These are phyloP conservation scores for Myochromella boudieri DNA, from an alignment of 768 basidiomycete genomes.

Conservation along the genomic window DNA sequence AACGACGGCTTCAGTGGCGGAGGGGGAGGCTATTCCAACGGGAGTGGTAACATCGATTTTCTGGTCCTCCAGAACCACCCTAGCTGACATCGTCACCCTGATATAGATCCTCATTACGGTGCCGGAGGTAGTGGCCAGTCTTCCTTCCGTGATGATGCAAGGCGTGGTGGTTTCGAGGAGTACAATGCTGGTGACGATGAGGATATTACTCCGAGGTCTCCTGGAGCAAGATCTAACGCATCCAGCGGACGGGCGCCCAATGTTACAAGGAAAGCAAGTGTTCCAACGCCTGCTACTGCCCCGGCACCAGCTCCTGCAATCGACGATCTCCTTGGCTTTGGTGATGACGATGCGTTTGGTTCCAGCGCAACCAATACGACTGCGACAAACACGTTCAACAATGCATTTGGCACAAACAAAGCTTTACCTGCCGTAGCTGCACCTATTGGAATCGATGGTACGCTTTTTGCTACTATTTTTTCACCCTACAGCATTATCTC, in stretches of 20 bases:
- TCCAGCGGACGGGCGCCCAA: constrained; percentile 25
- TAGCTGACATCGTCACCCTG: not conserved
- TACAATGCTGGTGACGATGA: constrained; percentile 98
- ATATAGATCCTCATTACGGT: constrained; percentile 23
- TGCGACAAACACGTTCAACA: constrained; percentile 18
- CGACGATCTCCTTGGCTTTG: constrained; percentile 77
- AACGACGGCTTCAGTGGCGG: constrained; percentile 31
- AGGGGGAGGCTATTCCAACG: constrained; percentile 25
- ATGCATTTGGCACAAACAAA: constrained; percentile 41
- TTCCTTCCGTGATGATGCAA: constrained; percentile 55
- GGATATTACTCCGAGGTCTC: constrained; percentile 33
- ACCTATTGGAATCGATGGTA: constrained; percentile 41
- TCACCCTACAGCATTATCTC: not conserved
- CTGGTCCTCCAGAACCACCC: not conserved
- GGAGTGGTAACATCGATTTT: constrained; percentile 7
- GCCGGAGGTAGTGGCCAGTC: constrained; percentile 38
- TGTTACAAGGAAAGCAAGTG: constrained; percentile 37
- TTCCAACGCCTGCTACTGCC: constrained; percentile 36
- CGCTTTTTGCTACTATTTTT: constrained; percentile 18
- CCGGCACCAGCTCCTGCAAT: constrained; percentile 37
- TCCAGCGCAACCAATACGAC: constrained; percentile 29
- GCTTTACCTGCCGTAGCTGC: constrained; percentile 50
- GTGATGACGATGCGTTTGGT: constrained; percentile 61
- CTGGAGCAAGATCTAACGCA: constrained; percentile 24
- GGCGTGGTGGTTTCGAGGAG: constrained; percentile 77